Conservation (phyloP, 2,329 filamentous ascomycete genomes). For the Trichoderma sp. region DNA sequence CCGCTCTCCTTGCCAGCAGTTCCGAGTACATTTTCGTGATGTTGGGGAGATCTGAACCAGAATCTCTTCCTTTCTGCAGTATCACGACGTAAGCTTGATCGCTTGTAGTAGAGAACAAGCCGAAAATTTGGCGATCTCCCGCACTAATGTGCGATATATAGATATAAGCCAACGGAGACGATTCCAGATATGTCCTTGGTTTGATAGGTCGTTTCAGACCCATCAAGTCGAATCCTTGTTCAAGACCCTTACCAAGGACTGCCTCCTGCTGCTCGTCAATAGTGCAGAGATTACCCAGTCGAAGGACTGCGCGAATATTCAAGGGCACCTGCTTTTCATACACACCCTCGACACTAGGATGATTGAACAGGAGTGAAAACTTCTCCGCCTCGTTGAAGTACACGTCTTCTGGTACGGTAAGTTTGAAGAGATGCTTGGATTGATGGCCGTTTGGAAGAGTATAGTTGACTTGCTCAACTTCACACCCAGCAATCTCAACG, state of each 20-base stretch:
- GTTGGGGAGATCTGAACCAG: constrained; percentile 82
- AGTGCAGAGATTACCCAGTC: constrained; percentile 87
- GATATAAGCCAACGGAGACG: constrained; percentile 77
- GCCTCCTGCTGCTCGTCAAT: constrained; percentile 91
- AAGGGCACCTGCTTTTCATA: constrained; percentile 94
- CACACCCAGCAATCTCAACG: constrained; percentile 82
- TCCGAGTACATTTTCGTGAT: constrained; percentile 87
- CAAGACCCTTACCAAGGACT: constrained; percentile 87
- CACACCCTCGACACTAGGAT: constrained; percentile 93
- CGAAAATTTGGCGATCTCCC: constrained; percentile 91
- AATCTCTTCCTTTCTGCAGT: constrained; percentile 80
- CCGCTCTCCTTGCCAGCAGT: constrained; percentile 65
- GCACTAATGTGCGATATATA: constrained; percentile 92
- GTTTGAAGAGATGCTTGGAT: constrained; percentile 90
- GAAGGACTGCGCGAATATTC: constrained; percentile 82
- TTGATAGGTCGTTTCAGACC: constrained; percentile 72
- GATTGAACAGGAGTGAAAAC: constrained; percentile 81
- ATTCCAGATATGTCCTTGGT: constrained; percentile 70
- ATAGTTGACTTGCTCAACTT: constrained; percentile 90
- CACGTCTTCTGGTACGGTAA: constrained; percentile 84
- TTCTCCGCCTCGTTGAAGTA: constrained; percentile 86
- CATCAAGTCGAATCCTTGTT: constrained; percentile 88
- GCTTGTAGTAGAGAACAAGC: constrained; percentile 82
- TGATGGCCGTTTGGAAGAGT: constrained; percentile 94
- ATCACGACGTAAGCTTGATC: constrained; percentile 84